Conservation (phyloP, 495 filamentous ascomycete species). For the Aspergillus hancockii region DNA sequence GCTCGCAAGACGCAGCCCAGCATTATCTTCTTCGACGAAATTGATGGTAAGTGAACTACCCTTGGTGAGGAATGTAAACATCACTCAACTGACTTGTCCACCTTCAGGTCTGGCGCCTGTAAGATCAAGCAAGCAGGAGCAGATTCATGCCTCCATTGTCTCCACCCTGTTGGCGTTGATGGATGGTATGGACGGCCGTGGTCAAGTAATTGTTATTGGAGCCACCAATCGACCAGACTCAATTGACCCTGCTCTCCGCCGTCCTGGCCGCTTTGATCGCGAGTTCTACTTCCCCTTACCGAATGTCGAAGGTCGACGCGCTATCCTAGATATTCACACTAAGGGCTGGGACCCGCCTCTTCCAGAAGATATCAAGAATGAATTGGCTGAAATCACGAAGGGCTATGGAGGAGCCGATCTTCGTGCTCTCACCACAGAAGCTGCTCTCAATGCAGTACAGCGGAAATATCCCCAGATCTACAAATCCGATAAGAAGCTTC, state of each 20-base stretch:
- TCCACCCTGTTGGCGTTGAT: constrained; percentile 93
- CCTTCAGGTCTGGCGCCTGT: constrained; percentile 76
- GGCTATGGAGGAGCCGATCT: constrained; percentile 96
- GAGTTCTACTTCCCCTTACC: constrained; percentile 98
- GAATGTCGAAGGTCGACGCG: constrained; percentile 70
- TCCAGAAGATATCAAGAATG: constrained; percentile 72
- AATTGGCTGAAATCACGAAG: constrained; percentile 84
- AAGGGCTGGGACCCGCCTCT: constrained; percentile 85
- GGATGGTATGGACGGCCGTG: constrained; percentile 99
- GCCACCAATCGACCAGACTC: constrained; percentile 98
- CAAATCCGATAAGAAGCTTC: constrained; percentile 81
- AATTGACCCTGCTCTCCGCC: constrained; percentile 94
- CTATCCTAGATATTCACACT: constrained; percentile 94
- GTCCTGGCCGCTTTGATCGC: constrained; percentile 93
- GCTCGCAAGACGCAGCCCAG: constrained; percentile 92
- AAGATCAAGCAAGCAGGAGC: constrained; percentile 94
- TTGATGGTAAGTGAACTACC: constrained; percentile 65
- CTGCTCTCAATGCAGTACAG: constrained; percentile 97
- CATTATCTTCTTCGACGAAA: constrained; percentile 99
- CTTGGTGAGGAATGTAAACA: background rate
- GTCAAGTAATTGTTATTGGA: constrained; percentile 97
- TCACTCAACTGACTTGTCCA: background rate
- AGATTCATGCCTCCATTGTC: constrained; percentile 97
- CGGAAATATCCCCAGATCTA: constrained; percentile 96
- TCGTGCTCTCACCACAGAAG: constrained; percentile 92